Base-by-base conservation (phyloP, 176 grass and related monocot genomes). In the Musa beccarii region DNA sequence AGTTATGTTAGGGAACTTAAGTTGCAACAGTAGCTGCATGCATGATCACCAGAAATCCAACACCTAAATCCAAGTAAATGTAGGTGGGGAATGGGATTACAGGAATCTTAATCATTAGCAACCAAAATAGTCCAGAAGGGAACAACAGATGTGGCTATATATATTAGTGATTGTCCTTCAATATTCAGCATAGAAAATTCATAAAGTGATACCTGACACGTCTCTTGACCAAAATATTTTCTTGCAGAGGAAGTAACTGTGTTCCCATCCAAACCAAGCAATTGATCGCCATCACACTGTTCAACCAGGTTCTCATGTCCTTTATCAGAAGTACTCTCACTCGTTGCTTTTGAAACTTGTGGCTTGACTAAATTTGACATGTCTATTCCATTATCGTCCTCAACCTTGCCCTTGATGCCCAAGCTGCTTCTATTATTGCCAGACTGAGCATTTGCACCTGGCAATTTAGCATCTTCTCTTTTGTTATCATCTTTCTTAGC, bases 401-500 rank as follows among this genome's bases (percentile, higher is more conserved):
- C n/a, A 22, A 53, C 12, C 10, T 24, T 55, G 1, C 7, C 10
- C 17, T 73, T 55, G 49, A 25, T n/a, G 12, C 59, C 83, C 76
- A 79, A 84, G 54, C 19, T 20, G 14, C 15, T 59, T 14, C 8
- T n/a, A 72, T 34, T 75, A 82, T 83, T 65, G 11, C 10, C 66
- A 68, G 52, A 63, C 51, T 64, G 53, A 88, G 71, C 25, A 52
- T 14, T 75, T 49, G 53, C 26, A 34, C 16, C 20, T 64, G 26
- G 24, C 56, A 73, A 79, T 26, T 73, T 77, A 79, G 49, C 29
- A 64, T 78, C 71, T 63, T 82, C 84, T 75, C 81, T 68, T 74
- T 80, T 81, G 12, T 76, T 82, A 63, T 70, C 90, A 80, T 87
- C 73, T 75, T 53, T 62, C 54, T 87, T 84, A 61, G 65, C 84